Conservation (phyloP, 768 basidiomycete genomes). For the Dioszegia hungarica region DNA sequence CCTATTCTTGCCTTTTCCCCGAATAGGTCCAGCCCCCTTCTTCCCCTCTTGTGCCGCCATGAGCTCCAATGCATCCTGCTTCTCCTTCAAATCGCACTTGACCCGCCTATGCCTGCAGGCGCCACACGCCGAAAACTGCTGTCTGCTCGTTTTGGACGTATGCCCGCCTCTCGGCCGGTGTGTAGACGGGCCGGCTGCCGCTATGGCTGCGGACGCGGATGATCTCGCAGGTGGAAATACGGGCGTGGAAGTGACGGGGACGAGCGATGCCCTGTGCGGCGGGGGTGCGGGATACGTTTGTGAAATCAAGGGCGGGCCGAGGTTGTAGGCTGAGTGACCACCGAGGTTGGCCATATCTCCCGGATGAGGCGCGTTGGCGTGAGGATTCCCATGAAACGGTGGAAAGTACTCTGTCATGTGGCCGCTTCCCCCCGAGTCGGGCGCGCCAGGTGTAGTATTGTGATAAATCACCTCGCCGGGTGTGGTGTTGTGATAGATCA, state of each 20-base stretch:
- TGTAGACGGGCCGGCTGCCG: neutral
- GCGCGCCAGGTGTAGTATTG: too few species aligned
- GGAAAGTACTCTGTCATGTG: constrained; percentile 8
- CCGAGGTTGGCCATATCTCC: too few species aligned
- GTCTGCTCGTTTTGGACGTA: constrained; percentile 60
- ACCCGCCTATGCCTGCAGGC: constrained; percentile 91
- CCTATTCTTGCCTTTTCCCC: constrained; percentile 9
- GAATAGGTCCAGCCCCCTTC: constrained; percentile 9
- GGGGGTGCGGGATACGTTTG: too few species aligned
- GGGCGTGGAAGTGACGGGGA: too few species aligned
- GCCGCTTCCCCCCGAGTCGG: too few species aligned
- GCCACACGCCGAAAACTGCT: constrained; percentile 89
- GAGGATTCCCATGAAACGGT: neutral
- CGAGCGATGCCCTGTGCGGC: too few species aligned
- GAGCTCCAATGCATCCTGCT: constrained; percentile 55
- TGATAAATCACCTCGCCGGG: too few species aligned
- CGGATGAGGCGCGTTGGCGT: too few species aligned
- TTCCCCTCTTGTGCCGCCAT: constrained; percentile 13
- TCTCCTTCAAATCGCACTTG: constrained; percentile 87
- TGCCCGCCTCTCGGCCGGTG: neutral
- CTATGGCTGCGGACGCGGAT: neutral
- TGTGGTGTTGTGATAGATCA: too few species aligned
- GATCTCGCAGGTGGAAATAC: too few species aligned
- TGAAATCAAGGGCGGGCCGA: too few species aligned
- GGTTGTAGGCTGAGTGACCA: too few species aligned